Conservation (phyloP, 345 rosid genomes). For the Eucalyptus sideroxylon region DNA sequence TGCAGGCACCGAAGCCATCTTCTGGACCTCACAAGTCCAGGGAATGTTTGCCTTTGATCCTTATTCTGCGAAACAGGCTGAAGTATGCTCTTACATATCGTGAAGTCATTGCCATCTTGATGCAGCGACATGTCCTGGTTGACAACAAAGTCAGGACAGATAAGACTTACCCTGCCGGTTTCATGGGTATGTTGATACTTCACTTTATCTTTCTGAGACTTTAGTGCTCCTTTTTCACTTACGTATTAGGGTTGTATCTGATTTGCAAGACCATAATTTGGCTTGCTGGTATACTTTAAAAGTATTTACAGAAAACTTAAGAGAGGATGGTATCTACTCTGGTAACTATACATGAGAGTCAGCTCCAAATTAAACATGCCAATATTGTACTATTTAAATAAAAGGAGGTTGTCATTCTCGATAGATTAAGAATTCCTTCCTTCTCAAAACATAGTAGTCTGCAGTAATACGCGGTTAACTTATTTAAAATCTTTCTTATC, state of each 20-base stretch:
- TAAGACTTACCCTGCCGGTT: slow-evolving; percentile 80
- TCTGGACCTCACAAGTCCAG: slow-evolving; percentile 88
- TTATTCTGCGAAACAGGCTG: slow-evolving; percentile 62
- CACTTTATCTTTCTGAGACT: background rate
- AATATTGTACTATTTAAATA: background rate
- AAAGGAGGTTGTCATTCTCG: background rate
- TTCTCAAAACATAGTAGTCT: background rate
- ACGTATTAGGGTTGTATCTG: background rate
- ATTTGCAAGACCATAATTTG: background rate
- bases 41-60: slow-evolving; percentile 66
- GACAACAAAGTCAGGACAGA: slow-evolving; percentile 85
- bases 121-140: slow-evolving; percentile 76
- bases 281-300: background rate
- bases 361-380: background rate
- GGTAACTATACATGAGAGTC: background rate
- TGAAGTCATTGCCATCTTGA: slow-evolving; percentile 58
- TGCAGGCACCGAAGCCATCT: slow-evolving; percentile 86
- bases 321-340: background rate
- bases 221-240: background rate
- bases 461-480: background rate
- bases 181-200: slow-evolving; percentile 55
- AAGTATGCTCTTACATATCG: slow-evolving; percentile 65
- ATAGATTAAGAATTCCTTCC: background rate
- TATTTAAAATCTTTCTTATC: background rate
- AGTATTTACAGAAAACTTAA: background rate